These are phyloP conservation scores for Coemansia sp. DNA, from an alignment of 192 early-diverging fungal species.

Conservation along the genomic window DNA sequence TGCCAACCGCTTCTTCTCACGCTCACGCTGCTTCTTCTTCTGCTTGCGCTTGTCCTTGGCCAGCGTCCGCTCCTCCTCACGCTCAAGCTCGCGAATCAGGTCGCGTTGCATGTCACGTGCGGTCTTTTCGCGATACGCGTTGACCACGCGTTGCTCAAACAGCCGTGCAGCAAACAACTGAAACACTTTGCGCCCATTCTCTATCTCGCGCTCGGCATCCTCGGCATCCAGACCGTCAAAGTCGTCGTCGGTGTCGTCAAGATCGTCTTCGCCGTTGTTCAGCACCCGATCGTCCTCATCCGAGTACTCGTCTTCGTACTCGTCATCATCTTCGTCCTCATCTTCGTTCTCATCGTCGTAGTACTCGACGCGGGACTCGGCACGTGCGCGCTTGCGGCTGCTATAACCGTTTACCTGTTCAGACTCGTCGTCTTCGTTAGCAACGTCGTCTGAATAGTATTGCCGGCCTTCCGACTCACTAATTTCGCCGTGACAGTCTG, in stretches of 20 bases:
- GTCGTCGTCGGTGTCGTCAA: constrained; percentile 65
- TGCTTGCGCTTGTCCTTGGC: constrained; percentile 67
- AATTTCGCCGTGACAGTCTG: constrained; percentile 50
- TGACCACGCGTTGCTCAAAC: constrained; percentile 95
- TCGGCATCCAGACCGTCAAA: constrained; percentile 69
- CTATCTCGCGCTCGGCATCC: constrained; percentile 74
- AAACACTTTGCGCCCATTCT: constrained; percentile 91
- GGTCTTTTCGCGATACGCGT: constrained; percentile 92
- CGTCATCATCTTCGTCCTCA: constrained; percentile 10
- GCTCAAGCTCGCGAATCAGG: constrained; percentile 84
- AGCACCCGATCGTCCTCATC: constrained; percentile 37
- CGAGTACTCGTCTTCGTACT: constrained; percentile 2
- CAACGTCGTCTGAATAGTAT: constrained; percentile 20
- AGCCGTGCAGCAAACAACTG: constrained; percentile 95
- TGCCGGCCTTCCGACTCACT: constrained; percentile 33
- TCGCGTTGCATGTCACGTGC: constrained; percentile 85
- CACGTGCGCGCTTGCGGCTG: constrained; percentile 29
- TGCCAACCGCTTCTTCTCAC: constrained; percentile 55
- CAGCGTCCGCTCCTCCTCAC: constrained; percentile 69
- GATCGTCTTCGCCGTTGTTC: constrained; percentile 62
- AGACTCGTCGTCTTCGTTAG: constrained; percentile 5
- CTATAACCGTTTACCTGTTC: constrained; percentile 1
- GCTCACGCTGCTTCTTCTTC: constrained; percentile 65
- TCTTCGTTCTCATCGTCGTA: constrained; percentile 11
- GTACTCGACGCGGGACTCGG: constrained; percentile 15